Conservation (phyloP, 1,284 basidiomycete species). For the Ceratobasidium sp. region DNA sequence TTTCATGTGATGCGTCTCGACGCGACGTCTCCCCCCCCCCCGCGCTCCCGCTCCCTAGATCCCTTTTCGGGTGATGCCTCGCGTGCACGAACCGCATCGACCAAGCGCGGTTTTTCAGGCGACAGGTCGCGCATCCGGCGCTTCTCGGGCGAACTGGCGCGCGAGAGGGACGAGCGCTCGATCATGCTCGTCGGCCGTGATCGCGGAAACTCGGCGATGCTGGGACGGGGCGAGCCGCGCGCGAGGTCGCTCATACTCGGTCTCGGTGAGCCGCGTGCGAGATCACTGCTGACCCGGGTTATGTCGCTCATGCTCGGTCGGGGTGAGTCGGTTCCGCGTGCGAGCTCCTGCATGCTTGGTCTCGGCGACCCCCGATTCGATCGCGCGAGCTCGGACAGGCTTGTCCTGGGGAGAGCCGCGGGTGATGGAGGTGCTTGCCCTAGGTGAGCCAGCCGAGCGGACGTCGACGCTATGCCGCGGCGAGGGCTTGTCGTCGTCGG, state of each 20-base stretch:
- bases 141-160: constrained; percentile 12
- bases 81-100: neutral
- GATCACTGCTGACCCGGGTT: neutral
- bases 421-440: constrained; percentile 17
- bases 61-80: neutral
- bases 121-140: constrained; percentile 1
- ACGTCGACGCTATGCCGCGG: neutral
- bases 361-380: neutral
- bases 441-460: neutral
- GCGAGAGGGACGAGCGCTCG: neutral
- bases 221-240: constrained; percentile 17
- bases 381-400: neutral
- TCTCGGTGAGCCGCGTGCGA: constrained; percentile 16
- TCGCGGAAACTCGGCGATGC: constrained; percentile 14
- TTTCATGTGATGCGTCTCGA: too few species aligned
- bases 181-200: neutral
- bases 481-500: constrained; percentile 30
- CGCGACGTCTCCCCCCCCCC: neutral
- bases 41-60: neutral
- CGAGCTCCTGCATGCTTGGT: neutral
- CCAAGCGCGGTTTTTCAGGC: neutral
- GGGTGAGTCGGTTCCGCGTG: constrained; percentile 15
- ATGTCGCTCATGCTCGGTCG: constrained; percentile 4
- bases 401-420: constrained; percentile 13
- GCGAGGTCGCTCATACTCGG: constrained; percentile 22